phyloP scores from a whole-genome alignment of 129 eudicot species.

The Pseudognaphalium luteoalbum region DNA sequence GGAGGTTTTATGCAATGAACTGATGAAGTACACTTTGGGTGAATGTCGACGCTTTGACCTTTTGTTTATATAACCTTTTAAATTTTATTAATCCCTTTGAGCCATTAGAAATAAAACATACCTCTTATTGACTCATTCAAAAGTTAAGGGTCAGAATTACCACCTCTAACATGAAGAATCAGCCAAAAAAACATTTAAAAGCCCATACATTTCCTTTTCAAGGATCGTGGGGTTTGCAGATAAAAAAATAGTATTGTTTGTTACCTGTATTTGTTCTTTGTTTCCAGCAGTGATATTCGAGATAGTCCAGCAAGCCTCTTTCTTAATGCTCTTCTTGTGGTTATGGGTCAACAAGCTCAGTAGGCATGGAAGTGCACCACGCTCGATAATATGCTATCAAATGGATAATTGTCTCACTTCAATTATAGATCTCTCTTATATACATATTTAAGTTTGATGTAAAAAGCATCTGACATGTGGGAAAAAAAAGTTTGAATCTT shows the following conservation, averaged over 20 bases:
- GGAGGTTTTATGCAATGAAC: too few species aligned
- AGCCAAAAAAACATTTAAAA: not conserved
- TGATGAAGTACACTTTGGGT: too few species aligned
- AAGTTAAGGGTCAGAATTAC: too few species aligned
- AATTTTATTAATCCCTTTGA: too few species aligned
- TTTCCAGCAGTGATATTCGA: constrained; percentile 95
- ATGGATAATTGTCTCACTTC: constrained; percentile 1
- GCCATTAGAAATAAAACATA: too few species aligned
- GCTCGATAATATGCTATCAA: constrained; percentile 59
- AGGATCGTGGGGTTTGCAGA: not conserved
- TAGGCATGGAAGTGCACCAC: constrained; percentile 81
- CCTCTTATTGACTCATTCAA: too few species aligned
- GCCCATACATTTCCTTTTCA: not conserved
- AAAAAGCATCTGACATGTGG: not conserved
- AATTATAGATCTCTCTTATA: not conserved
- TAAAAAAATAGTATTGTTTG: not conserved
- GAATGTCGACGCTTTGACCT: too few species aligned
- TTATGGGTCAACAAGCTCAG: constrained; percentile 67
- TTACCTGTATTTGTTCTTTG: constrained; percentile 84
- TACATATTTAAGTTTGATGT: not conserved
- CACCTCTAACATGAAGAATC: not conserved
- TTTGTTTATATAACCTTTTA: too few species aligned
- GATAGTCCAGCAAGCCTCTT: constrained; percentile 93
- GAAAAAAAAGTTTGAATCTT: not conserved
- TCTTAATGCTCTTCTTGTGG: constrained; percentile 88